Evolutionary conservation across 2,329 filamentous ascomycete species (phyloP).

Genomic region (Aspergillus hiratsukae): DNA sequence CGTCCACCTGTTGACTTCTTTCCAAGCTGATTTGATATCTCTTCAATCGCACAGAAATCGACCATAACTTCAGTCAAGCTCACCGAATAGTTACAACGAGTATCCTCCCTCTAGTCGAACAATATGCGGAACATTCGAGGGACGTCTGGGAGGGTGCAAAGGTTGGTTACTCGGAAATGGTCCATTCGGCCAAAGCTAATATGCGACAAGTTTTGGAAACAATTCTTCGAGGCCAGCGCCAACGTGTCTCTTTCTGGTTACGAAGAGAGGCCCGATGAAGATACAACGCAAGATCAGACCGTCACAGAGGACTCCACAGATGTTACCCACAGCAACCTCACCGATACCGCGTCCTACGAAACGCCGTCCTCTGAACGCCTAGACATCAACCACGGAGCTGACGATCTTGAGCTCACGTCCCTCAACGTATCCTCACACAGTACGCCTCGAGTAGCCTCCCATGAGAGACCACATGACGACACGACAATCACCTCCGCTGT

Average conservation of each 20-base stretch:
- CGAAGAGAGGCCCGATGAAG: conserved; percentile 66
- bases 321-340: conserved; percentile 38
- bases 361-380: conserved; percentile 36
- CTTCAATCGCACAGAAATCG: conserved; percentile 67
- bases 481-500: conserved; percentile 39
- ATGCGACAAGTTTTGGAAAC: conserved; percentile 82
- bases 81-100: conserved; percentile 93
- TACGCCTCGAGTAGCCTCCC: conserved; percentile 41
- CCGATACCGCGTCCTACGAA: conserved; percentile 39
- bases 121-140: conserved; percentile 89
- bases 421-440: conserved; percentile 44
- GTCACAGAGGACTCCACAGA: conserved; percentile 54
- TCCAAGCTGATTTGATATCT: conserved; percentile 11
- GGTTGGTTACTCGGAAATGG: conserved; percentile 44
- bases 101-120: conserved; percentile 88
- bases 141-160: conserved; percentile 97
- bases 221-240: conserved; percentile 97
- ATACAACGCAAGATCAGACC: conserved; percentile 52
- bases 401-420: conserved; percentile 45
- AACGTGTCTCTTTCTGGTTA: conserved; percentile 96
- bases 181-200: not conserved
- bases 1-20: conserved; percentile 8
- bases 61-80: conserved; percentile 95
- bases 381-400: conserved; percentile 27
- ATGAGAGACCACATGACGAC: conserved; percentile 29